Evolutionary conservation across 768 basidiomycete species (phyloP), one percentile per base, ranked within the genome.

Genomic region (Boletus speciosus): DNA sequence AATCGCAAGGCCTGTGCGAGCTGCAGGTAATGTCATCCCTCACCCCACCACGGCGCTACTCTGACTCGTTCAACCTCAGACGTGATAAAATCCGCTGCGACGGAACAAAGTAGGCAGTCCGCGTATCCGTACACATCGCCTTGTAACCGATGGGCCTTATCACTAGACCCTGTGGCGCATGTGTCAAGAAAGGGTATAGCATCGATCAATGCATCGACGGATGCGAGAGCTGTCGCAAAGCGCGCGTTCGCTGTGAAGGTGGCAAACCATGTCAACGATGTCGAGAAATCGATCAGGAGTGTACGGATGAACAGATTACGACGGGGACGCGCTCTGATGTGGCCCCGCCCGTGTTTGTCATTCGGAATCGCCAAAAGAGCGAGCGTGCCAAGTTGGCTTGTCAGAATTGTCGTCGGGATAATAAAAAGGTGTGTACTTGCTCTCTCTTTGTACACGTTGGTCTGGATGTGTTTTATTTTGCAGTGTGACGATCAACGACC

Each of bases 401-500:
- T 66, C 75, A 77, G 59, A 78, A 70, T 47, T 85, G 84, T 66
- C 77, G 82, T 29, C 78, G 78, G 56, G 83, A 84, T 60, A 85
- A 85, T 62, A 85, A 85, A 66, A 85, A 85, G 81, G 84, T 78
- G 49, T 6, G 63, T 49, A 31, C 40, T 42, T 40, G 40, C 21
- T 45, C 12, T 14, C 2, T 5, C 8, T n/a, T 25, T 27, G 34
- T 25, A 4, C 8, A 12, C 12, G 21, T 38, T 16, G 56, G 6
- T 45, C 46, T 55, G 16, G 37, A n/a, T 14, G 34, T 45, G n/a
- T 29, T 19, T 19, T 19, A 36, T 29, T 38, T 21, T 4, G 15
- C 47, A 85, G 84, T 85, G 84, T 60, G 82, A 85, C 46, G 77
- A 84, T 60, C 77, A 82, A 56, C 78, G 83, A 21, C 84, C 84